phyloP scores from a whole-genome alignment of 1,284 basidiomycete species.

The Mycosarcoma maydis region DNA sequence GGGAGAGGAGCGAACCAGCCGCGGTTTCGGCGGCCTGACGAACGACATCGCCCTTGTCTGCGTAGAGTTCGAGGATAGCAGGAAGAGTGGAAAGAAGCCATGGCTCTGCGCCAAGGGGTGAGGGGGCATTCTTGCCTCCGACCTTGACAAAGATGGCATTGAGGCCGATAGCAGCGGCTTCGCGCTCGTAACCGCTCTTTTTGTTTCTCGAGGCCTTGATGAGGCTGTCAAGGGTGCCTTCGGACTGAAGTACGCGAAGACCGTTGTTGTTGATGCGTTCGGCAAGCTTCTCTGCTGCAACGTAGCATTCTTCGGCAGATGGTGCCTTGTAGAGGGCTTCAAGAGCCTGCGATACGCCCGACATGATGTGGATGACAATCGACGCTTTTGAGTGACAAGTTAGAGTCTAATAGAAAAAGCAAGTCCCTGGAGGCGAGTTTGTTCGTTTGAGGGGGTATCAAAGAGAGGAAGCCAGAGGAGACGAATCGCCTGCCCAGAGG shows the following conservation, averaged over 20 bases:
- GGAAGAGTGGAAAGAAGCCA: constrained; percentile 82
- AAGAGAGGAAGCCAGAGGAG: neutral
- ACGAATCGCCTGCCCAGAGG: neutral
- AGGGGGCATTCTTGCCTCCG: constrained; percentile 72
- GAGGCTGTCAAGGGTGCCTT: constrained; percentile 67
- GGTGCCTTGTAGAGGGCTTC: constrained; percentile 57
- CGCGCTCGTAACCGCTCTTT: constrained; percentile 89
- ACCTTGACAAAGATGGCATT: constrained; percentile 66
- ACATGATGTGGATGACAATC: constrained; percentile 16
- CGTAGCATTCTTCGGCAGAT: constrained; percentile 54
- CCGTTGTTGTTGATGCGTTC: constrained; percentile 66
- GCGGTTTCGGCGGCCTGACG: constrained; percentile 82
- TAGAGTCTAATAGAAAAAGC: neutral
- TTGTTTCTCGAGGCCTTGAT: constrained; percentile 77
- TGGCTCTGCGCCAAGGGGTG: constrained; percentile 75
- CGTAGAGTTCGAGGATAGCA: constrained; percentile 82
- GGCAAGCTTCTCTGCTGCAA: constrained; percentile 67
- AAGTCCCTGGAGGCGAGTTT: neutral
- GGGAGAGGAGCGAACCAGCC: constrained; percentile 84
- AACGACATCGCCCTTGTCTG: constrained; percentile 95
- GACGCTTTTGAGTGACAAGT: constrained; percentile 6
- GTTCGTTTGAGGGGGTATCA: constrained; percentile 13
- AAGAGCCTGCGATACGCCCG: constrained; percentile 38
- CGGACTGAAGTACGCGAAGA: constrained; percentile 63
- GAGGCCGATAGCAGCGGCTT: constrained; percentile 82